Conservation (phyloP, 257 asterid genomes). For the Ilex asprella region DNA sequence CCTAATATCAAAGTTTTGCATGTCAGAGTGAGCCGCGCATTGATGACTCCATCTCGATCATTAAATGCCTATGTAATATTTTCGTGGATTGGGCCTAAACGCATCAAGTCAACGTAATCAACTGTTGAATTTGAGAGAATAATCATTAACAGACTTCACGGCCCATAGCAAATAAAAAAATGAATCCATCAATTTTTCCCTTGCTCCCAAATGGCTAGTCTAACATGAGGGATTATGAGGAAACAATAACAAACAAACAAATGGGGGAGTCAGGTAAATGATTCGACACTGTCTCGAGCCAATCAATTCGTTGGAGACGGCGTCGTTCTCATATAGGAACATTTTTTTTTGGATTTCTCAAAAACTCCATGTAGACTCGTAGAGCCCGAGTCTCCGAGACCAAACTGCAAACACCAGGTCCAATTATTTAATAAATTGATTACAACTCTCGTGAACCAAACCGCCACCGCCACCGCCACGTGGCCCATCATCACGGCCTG, state of each 20-base stretch:
- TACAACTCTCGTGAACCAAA: slow-evolving; percentile 46
- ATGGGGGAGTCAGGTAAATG: slow-evolving; percentile 1
- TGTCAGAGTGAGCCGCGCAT: no score
- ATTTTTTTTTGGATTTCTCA: slow-evolving; percentile 58
- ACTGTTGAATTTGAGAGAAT: no score
- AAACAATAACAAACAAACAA: slow-evolving; percentile 12
- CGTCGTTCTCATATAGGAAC: slow-evolving; percentile 61
- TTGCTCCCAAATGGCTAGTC: no score
- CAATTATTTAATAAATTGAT: slow-evolving; percentile 41
- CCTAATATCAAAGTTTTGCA: no score
- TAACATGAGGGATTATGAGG: no score
- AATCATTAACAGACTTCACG: no score
- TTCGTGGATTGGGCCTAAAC: no score
- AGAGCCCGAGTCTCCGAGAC: slow-evolving; percentile 11
- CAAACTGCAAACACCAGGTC: slow-evolving; percentile 44
- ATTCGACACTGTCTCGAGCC: slow-evolving; percentile 1
- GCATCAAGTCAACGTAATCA: no score
- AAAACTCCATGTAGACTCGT: slow-evolving; percentile 53
- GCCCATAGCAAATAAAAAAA: no score
- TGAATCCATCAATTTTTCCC: no score
- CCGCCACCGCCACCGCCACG: slow-evolving; percentile 16
- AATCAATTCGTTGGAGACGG: slow-evolving; percentile 52
- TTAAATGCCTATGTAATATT: no score
- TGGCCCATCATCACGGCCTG: slow-evolving; percentile 37
- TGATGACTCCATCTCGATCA: no score